Evolutionary conservation across 305 asterid species (phyloP), one percentile per base, ranked within the genome.

Genomic region (Andrographis paniculata): DNA sequence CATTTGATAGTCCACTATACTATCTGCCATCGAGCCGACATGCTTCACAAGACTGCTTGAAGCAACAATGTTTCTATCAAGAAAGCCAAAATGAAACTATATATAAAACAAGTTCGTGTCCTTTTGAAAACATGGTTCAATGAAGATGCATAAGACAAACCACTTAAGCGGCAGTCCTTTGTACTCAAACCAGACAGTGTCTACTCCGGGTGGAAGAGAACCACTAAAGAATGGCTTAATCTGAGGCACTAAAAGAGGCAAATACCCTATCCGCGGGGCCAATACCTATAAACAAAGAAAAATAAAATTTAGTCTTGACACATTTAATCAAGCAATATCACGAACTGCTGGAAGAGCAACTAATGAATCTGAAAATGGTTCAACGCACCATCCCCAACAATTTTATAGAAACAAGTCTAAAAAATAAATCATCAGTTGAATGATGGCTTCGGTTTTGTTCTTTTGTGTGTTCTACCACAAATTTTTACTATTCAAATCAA

Each of bases 151-250:
- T 15, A 28, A 30, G 21, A 48, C 71, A 40, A 72, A 87, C 99
- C 99, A 91, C 63, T 83, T 91, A 67, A 91, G 92, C 31, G 99
- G 96, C 67, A 91, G 71, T 15, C 96, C 99, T 65, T 75, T 80
- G 77, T 86, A 85, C 67, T 88, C 97, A 60, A 88, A 85, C 97
- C 97, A 88, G 39, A 88, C 84, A 31, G 93, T 88, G 71, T 91
- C 99, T 45, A 64, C 84, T 39, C 96, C 99, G 38, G 99, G 95
- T 42, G 99, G 99, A 56, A 86, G 93, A 41, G 81, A 63, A 61
- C 80, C 67, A 66, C 83, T 78, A 75, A 91, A 86, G 73, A 76
- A 83, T 45, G 99, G 96, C 69, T 79, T 86, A 43, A 86, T 72
- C 64, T 82, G 87, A 46, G 92, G 68, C 27, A 71, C 84, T 65